phyloP scores from a whole-genome alignment of 2,329 filamentous ascomycete genomes.

The Podosphaera leucotricha region DNA sequence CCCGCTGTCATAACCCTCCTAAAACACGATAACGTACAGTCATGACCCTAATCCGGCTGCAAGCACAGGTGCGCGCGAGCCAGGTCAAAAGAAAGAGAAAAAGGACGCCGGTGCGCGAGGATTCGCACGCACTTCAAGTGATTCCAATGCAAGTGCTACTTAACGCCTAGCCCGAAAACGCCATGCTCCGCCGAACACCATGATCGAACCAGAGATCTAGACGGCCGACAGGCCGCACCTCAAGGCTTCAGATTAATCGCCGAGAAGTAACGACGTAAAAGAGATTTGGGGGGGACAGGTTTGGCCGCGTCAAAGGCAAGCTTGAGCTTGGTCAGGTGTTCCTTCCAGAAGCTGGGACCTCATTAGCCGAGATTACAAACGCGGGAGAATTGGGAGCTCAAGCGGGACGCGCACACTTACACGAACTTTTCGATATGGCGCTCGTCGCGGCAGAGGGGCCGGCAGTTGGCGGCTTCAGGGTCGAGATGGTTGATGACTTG shows the following conservation, averaged over 20 bases:
- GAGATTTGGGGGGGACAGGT: slow-evolving; percentile 1
- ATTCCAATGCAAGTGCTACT: no score
- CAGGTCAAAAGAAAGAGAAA: no score
- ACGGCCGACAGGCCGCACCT: background rate
- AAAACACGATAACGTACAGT: no score
- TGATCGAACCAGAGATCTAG: no score
- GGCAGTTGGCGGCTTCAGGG: slow-evolving; percentile 2
- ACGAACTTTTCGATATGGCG: slow-evolving; percentile 2
- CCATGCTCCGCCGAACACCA: background rate
- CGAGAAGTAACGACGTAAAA: slow-evolving; percentile 2
- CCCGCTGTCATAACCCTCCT: no score
- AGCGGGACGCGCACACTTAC: background rate
- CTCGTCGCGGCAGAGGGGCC: slow-evolving; percentile 1
- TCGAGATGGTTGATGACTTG: slow-evolving; percentile 2
- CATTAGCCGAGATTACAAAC: background rate
- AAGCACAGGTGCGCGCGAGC: no score
- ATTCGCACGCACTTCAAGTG: no score
- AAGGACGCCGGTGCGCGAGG: no score
- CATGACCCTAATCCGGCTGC: no score
- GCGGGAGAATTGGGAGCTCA: background rate
- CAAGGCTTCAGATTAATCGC: slow-evolving; percentile 1
- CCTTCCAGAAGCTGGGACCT: slow-evolving; percentile 2
- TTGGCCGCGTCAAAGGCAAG: slow-evolving; percentile 1
- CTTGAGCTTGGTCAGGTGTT: slow-evolving; percentile 2
- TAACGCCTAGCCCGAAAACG: background rate